These are phyloP conservation scores for Globisporangium spinosum DNA, from an alignment of 352 stramenopile species.

Conservation along the genomic window DNA sequence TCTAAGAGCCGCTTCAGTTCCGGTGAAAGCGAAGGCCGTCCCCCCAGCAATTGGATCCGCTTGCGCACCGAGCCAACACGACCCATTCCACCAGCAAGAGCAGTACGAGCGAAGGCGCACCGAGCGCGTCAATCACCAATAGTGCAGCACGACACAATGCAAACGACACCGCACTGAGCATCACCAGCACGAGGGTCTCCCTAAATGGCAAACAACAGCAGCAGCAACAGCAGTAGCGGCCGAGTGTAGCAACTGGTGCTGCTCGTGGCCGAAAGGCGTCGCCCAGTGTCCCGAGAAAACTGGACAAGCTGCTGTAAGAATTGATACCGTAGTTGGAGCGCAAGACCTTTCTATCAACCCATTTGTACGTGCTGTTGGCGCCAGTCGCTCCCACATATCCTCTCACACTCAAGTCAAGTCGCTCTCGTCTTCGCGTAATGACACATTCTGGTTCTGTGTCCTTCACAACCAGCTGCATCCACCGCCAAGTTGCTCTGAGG, in stretches of 20 bases:
- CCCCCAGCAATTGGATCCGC: not conserved
- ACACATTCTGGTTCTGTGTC: not conserved
- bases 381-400: not conserved
- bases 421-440: slow-evolving; percentile 1
- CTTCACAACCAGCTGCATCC: not conserved
- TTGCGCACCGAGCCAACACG: not conserved
- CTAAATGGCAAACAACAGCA: not conserved
- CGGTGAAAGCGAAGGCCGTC: not conserved
- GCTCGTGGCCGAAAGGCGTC: slow-evolving; percentile 1
- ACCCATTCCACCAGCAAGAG: not conserved
- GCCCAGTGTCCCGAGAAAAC: not conserved
- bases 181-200: not conserved
- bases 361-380: not conserved
- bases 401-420: not conserved
- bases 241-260: not conserved
- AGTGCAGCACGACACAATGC: not conserved
- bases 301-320: not conserved
- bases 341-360: not conserved
- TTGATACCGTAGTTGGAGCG: not conserved
- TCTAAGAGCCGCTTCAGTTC: not conserved
- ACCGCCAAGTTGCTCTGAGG: not conserved
- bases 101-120: not conserved
- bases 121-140: not conserved
- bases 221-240: not conserved
- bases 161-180: not conserved